phyloP scores from a whole-genome alignment of 176 grass and related monocot species.

The Pharus latifolius region DNA sequence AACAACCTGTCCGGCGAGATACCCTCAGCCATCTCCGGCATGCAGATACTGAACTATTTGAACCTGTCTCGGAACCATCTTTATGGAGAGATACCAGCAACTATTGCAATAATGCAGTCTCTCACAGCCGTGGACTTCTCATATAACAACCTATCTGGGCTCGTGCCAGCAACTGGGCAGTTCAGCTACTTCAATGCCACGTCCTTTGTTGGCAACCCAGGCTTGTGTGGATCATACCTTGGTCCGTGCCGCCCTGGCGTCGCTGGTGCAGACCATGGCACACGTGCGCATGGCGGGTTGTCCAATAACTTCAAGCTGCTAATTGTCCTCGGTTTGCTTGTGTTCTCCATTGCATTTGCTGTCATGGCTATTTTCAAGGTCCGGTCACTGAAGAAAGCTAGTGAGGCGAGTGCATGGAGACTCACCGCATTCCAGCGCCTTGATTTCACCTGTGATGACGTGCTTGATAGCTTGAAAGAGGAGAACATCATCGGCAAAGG shows the following conservation, averaged over 20 bases:
- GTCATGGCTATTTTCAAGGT: conserved; percentile 68
- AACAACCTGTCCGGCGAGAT: conserved; percentile 72
- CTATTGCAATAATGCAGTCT: conserved; percentile 86
- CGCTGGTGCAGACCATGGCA: background rate
- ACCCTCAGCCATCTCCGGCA: conserved; percentile 49
- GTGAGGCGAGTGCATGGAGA: conserved; percentile 67
- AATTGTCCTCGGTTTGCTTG: conserved; percentile 58
- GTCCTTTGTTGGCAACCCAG: conserved; percentile 72
- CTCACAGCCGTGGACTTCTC: conserved; percentile 96
- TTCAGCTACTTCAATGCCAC: conserved; percentile 98
- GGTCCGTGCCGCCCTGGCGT: conserved; percentile 34
- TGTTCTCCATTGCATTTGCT: conserved; percentile 77
- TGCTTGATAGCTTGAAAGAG: conserved; percentile 76
- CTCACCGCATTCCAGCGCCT: conserved; percentile 80
- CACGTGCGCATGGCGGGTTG: conserved; percentile 27
- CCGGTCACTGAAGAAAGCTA: conserved; percentile 72
- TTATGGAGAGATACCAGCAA: conserved; percentile 55
- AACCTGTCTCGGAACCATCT: conserved; percentile 80
- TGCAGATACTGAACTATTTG: conserved; percentile 88
- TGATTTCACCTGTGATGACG: conserved; percentile 76
- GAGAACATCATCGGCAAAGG: conserved; percentile 97
- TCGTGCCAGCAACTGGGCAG: conserved; percentile 76
- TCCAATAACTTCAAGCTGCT: conserved; percentile 77
- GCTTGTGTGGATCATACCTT: conserved; percentile 68
- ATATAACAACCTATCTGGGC: conserved; percentile 88